Conservation (phyloP, 768 basidiomycete genomes). For the Lactifluus echinatus region DNA sequence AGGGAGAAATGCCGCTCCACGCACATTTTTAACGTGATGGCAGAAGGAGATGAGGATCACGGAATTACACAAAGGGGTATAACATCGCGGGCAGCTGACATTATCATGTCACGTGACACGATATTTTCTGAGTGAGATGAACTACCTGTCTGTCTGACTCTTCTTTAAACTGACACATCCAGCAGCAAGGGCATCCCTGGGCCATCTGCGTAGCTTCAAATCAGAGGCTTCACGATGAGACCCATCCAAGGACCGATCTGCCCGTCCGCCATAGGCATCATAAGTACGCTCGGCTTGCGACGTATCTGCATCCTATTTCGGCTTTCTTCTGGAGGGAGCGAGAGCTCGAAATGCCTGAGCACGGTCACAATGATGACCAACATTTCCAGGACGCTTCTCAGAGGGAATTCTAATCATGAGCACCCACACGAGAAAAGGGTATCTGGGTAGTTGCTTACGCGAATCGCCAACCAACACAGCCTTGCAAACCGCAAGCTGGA, state of each 20-base stretch:
- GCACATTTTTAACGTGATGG: too few species aligned
- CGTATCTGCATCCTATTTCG: not conserved
- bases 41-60: too few species aligned
- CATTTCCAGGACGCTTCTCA: conserved; percentile 14
- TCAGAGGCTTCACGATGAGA: conserved; percentile 3
- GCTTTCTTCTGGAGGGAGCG: not conserved
- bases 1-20: too few species aligned
- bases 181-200: not conserved
- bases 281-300: conserved; percentile 7
- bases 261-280: conserved; percentile 14
- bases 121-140: too few species aligned
- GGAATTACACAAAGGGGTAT: too few species aligned
- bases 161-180: too few species aligned
- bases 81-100: too few species aligned
- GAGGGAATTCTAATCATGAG: not conserved
- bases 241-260: conserved; percentile 8
- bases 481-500: conserved; percentile 12
- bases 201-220: not conserved
- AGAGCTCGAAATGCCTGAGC: conserved; percentile 13
- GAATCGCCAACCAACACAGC: conserved; percentile 18
- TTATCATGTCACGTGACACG: too few species aligned
- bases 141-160: too few species aligned
- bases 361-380: conserved; percentile 6
- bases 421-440: not conserved
- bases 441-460: not conserved